Evolutionary conservation across 805 yeast species (phyloP).

Genomic region (Blastobotrys parvus): DNA sequence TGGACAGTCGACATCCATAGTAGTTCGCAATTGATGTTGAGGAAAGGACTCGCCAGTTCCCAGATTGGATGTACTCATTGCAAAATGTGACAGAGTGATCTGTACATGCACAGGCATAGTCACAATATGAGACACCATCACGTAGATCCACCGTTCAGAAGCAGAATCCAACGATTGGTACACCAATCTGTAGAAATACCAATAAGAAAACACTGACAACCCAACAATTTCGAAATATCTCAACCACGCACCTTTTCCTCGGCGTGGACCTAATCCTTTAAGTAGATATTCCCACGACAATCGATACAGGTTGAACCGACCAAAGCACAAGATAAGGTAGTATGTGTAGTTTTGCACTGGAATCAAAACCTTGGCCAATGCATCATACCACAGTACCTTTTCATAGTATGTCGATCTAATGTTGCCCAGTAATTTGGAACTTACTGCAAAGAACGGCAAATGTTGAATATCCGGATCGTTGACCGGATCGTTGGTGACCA

Average conservation of each 20-base stretch:
- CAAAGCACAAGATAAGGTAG: slow-evolving; percentile 74
- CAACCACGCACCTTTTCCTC: slow-evolving; percentile 82
- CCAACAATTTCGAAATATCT: slow-evolving; percentile 72
- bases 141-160: slow-evolving; percentile 46
- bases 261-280: slow-evolving; percentile 67
- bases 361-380: slow-evolving; percentile 47
- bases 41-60: slow-evolving; percentile 75
- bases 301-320: slow-evolving; percentile 76
- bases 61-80: slow-evolving; percentile 84
- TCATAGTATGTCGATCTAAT: slow-evolving; percentile 79
- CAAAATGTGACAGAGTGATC: slow-evolving; percentile 82
- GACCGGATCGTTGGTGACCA: slow-evolving; percentile 84
- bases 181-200: slow-evolving; percentile 70
- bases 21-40: slow-evolving; percentile 75
- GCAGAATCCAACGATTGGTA: slow-evolving; percentile 43
- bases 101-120: slow-evolving; percentile 94
- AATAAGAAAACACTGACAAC: slow-evolving; percentile 57
- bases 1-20: slow-evolving; percentile 94
- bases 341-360: slow-evolving; percentile 61
- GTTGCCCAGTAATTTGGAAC: slow-evolving; percentile 56
- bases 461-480: slow-evolving; percentile 95
- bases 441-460: slow-evolving; percentile 83
- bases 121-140: slow-evolving; percentile 66
- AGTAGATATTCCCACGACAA: slow-evolving; percentile 72
- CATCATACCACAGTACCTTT: slow-evolving; percentile 57